Evolutionary conservation across 176 grass and related monocot species (phyloP), one percentile per base, ranked within the genome.

Genomic region (Elymus sibiricus): DNA sequence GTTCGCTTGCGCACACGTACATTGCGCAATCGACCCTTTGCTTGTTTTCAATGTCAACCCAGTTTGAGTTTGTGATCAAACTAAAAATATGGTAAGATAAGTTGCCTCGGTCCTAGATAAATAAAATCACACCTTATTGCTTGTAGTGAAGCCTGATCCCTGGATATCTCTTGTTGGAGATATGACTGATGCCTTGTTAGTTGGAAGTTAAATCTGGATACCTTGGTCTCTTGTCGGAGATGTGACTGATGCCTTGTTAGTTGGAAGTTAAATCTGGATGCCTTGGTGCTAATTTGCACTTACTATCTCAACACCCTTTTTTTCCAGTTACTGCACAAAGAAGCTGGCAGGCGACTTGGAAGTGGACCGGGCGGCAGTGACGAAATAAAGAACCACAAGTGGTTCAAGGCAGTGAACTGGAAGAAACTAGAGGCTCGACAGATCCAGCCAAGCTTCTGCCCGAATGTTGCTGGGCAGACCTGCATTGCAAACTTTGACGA

Each of bases 391-490:
- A 96, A 90, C 21, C 97, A 98, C 79, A 98, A 94, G 43, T 98
- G 97, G 97, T 94, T 98, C 88, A 98, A 98, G 80, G 40, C 88
- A 53, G 89, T 98, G 25, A 94, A 98, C 76, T 98, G 97, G 97
- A 96, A 85, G 79, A 98, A 74, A 69, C 84, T 98, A 14, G 97
- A 98, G 26, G 79, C 75, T 22, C 88, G 92, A 38, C 86, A 95
- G 79, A 94, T 98, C 81, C 87, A 90, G 77, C 97, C 97, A 74
- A 98, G 97, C 86, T 98, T 98, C 90, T 84, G 91, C 13, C 97
- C 97, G 0, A 95, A 94, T 58, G 88, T 98, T 60, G 90, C 88
- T 24, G 97, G 97, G 37, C 92, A 92, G 84, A 89, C 76, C 61
- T 98, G 97, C 63, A 88, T 92, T 9, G 90, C 88, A 2, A 98